Conservation (phyloP, 495 filamentous ascomycete genomes). For the Lichenothelia convexa region DNA sequence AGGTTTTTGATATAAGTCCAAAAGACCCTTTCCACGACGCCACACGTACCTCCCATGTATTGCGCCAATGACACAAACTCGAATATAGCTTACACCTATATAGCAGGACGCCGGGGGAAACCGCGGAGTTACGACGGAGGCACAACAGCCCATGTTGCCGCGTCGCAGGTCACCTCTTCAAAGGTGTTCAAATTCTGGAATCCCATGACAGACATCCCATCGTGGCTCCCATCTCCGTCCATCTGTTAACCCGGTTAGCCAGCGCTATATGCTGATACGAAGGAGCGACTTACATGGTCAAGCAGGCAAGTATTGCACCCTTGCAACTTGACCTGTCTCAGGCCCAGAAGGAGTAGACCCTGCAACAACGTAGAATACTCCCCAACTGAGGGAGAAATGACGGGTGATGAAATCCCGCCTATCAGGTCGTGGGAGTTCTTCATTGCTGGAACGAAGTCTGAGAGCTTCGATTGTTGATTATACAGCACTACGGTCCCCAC, state of each 20-base stretch:
- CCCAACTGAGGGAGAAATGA: slow-evolving; percentile 49
- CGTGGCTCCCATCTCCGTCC: slow-evolving; percentile 50
- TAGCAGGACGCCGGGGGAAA: too few relatives aligned
- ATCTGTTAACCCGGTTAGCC: slow-evolving; percentile 31
- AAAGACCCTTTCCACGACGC: too few relatives aligned
- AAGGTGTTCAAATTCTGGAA: slow-evolving; percentile 59
- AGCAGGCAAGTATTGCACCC: slow-evolving; percentile 50
- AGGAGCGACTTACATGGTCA: slow-evolving; percentile 45
- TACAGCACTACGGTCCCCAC: slow-evolving; percentile 75
- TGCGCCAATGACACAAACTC: too few relatives aligned
- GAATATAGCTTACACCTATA: too few relatives aligned
- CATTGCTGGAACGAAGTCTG: slow-evolving; percentile 52
- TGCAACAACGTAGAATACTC: slow-evolving; percentile 59
- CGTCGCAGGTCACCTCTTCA: slow-evolving; percentile 63
- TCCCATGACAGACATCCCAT: slow-evolving; percentile 55
- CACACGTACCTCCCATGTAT: too few relatives aligned
- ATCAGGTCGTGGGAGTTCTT: slow-evolving; percentile 30
- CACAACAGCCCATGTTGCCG: slow-evolving; percentile 46
- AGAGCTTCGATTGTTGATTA: slow-evolving; percentile 44
- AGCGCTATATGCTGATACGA: not conserved
- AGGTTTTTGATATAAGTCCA: too few relatives aligned
- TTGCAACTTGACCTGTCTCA: slow-evolving; percentile 64
- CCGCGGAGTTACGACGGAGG: slow-evolving; percentile 18
- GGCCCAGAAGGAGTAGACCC: slow-evolving; percentile 61
- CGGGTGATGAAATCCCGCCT: slow-evolving; percentile 65